Percentiles rank a stretch among this genome's conserved stretches.
Conservation (phyloP, 1,284 basidiomycete genomes). For the Ganoderma boninense region DNA sequence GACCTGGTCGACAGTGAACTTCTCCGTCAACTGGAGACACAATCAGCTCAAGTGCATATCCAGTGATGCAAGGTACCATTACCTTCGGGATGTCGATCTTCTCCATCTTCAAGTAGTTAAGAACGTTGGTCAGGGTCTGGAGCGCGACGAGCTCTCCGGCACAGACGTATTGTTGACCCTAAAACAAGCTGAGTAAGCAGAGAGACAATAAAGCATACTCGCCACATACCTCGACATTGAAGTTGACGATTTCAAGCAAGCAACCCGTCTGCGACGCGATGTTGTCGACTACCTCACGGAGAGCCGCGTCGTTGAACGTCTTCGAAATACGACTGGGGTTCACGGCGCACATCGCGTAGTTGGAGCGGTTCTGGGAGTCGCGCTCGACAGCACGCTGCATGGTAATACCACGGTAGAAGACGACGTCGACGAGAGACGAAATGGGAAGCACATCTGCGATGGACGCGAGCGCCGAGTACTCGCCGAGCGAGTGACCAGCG, state of each 20-base stretch:
- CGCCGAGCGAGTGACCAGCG: constrained; percentile 97
- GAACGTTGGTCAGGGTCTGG: constrained; percentile 93
- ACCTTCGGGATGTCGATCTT: constrained; percentile 97
- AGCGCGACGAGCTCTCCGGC: constrained; percentile 95
- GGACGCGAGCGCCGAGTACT: constrained; percentile 97
- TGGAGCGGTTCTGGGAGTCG: constrained; percentile 90
- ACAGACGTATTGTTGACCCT: constrained; percentile 98
- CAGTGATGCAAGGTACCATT: constrained; percentile 11
- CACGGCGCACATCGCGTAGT: constrained; percentile 99
- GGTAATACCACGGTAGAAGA: constrained; percentile 99
- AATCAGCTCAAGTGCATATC: constrained; percentile 13
- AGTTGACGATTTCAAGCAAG: constrained; percentile 96
- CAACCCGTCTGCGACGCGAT: constrained; percentile 82
- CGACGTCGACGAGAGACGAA: constrained; percentile 96
- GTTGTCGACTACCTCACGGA: constrained; percentile 94
- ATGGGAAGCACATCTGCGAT: constrained; percentile 97
- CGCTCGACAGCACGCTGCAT: constrained; percentile 99
- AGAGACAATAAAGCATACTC: no score
- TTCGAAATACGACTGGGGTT: constrained; percentile 96
- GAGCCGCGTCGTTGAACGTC: constrained; percentile 91
- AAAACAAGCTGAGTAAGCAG: constrained; percentile 8
- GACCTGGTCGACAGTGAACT: constrained; percentile 86
- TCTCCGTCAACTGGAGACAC: constrained; percentile 76
- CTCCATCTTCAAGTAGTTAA: constrained; percentile 97
- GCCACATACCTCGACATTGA: constrained; percentile 88